Base-by-base conservation (phyloP, 73 alveolate genomes). In the Paramecium biaurelia region DNA sequence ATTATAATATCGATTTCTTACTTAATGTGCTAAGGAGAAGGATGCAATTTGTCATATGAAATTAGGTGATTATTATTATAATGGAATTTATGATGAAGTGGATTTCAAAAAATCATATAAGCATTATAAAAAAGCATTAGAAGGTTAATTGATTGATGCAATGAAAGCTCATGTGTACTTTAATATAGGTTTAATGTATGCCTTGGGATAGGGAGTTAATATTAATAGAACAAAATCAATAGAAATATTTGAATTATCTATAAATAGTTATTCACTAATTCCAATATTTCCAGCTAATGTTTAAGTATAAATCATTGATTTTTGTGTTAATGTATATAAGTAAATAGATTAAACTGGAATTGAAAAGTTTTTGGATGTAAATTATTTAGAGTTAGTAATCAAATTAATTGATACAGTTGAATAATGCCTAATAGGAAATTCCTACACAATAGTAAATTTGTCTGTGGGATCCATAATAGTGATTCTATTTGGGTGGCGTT, bases 91-190 rank as follows among this genome's bases (percentile, higher is more conserved):
- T 14, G 86, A 72, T 5, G 86, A 72, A 35, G 57, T 42, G 1
- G 35, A 72, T 20, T 72, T 28, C 21, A 2, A 14, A 14, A 20
- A 37, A 35, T 30, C 86, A 0, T 34, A 1, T 37, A 6, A 37
- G 12, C 30, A 72, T 35, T 72, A 72, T 20, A 38, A 20, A 72
- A 72, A 72, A 37, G 38, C 86, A 32, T 37, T 72, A 7, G 58
- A 72, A 15, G 53, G 57, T 28, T 34, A 72, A 72, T 35, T 38
- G 28, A 72, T 72, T 72, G 59, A 30, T 34, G 53, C 86, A 1
- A 72, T 72, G 86, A 72, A 72, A 20, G 86, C 59, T 14, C 86
- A 72, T 18, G 45, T 72, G 7, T 72, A 72, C 38, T 72, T 72
- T 72, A 72, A 72, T 72, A 0, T 72, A 8, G 86, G 59, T 2